Conservation (phyloP, 192 early-diverging fungal genomes). For the Anaeromyces robustus region DNA sequence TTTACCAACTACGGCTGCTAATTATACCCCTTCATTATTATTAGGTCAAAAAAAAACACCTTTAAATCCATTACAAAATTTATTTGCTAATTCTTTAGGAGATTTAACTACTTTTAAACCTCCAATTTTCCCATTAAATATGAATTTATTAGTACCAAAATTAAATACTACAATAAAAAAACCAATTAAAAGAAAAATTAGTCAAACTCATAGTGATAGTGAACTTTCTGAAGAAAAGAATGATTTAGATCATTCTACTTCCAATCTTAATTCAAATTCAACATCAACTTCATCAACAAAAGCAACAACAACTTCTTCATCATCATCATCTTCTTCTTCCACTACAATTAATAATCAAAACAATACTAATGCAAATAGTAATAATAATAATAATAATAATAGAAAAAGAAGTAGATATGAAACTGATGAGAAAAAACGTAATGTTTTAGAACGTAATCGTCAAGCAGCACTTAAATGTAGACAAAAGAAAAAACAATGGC, state of each 20-base stretch:
- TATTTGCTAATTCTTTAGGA: background rate
- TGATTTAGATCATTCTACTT: background rate
- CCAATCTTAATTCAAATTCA: too few species aligned
- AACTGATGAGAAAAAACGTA: conserved; percentile 51
- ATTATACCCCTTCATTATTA: background rate
- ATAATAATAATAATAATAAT: conserved; percentile 7
- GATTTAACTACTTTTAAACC: background rate
- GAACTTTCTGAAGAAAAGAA: background rate
- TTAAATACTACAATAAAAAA: background rate
- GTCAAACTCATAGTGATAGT: background rate
- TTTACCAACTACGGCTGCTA: background rate
- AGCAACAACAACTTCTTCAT: too few species aligned
- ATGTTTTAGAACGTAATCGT: conserved; percentile 79
- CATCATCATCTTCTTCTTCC: background rate
- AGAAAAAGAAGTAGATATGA: conserved; percentile 8
- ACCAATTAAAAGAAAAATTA: background rate
- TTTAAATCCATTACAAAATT: background rate
- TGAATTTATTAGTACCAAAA: background rate
- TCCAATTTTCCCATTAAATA: background rate
- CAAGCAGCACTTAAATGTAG: conserved; percentile 84
- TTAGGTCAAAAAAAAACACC: background rate
- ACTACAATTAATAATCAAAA: background rate
- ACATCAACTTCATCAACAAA: too few species aligned
- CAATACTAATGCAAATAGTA: conserved; percentile 11
- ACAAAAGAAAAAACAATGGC: conserved; percentile 85